Evolutionary conservation across 2,329 filamentous ascomycete genomes (phyloP).

Genomic region (Arachnopeziza araneosa): DNA sequence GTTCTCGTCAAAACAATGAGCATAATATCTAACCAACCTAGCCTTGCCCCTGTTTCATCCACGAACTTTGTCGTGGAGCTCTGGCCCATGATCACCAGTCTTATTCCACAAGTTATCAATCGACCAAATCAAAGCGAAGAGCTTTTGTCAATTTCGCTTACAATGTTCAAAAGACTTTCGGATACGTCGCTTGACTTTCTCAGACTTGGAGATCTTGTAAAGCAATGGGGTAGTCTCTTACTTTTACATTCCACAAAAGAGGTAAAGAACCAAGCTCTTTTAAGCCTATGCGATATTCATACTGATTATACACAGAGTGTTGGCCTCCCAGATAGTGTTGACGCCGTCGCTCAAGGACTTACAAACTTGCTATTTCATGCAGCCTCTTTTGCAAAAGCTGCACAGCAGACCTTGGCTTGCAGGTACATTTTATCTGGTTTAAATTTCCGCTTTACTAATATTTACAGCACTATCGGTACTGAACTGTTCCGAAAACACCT

Average conservation of each 20-base stretch:
- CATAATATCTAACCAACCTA: constrained; percentile 2
- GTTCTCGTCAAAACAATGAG: background rate
- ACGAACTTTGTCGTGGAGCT: constrained; percentile 40
- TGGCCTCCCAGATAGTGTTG: constrained; percentile 28
- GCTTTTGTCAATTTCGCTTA: constrained; percentile 35
- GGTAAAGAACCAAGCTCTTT: constrained; percentile 19
- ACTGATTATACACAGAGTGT: constrained; percentile 21
- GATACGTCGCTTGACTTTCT: constrained; percentile 24
- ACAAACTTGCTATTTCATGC: constrained; percentile 33
- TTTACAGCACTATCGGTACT: constrained; percentile 37
- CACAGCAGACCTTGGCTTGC: constrained; percentile 21
- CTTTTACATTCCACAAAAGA: constrained; percentile 38
- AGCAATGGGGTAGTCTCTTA: constrained; percentile 31
- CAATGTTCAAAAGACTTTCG: constrained; percentile 37
- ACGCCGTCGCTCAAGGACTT: constrained; percentile 32
- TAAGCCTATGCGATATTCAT: background rate
- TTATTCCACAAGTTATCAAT: constrained; percentile 22
- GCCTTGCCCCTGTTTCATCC: constrained; percentile 28
- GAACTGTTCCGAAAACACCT: constrained; percentile 58
- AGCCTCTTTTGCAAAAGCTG: constrained; percentile 24
- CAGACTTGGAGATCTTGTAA: constrained; percentile 21
- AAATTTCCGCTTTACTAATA: constrained; percentile 9
- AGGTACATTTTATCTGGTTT: constrained; percentile 12
- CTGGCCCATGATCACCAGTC: constrained; percentile 36
- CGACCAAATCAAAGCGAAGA: constrained; percentile 28